A percentile compares a stretch with the other conserved stretches of the same genome.
Evolutionary conservation across 345 rosid genomes (phyloP).

Genomic region (Salix dunnii): DNA sequence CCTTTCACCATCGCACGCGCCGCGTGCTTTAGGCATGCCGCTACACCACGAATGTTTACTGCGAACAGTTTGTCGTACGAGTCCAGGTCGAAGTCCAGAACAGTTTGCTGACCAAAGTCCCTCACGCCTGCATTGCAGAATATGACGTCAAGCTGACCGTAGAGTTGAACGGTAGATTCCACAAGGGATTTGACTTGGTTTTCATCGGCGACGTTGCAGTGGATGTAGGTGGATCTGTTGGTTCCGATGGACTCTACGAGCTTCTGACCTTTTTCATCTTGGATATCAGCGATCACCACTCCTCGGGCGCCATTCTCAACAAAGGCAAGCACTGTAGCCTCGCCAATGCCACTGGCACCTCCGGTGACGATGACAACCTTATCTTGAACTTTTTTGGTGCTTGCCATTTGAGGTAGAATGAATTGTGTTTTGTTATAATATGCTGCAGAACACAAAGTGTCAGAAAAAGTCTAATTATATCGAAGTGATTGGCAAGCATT

Average conservation of each 20-base stretch:
- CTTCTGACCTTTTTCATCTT: conserved; percentile 25
- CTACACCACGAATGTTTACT: conserved; percentile 32
- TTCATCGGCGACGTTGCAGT: conserved; percentile 36
- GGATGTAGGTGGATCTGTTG: conserved; percentile 15
- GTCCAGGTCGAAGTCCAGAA: conserved; percentile 23
- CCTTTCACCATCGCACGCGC: conserved; percentile 39
- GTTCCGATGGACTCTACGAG: conserved; percentile 26
- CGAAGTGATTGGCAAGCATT: too few species aligned
- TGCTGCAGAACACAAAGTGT: too few species aligned
- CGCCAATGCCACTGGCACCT: conserved; percentile 31
- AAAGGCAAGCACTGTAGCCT: conserved; percentile 20
- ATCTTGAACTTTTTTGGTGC: conserved; percentile 2
- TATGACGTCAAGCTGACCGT: conserved; percentile 23
- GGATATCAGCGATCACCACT: conserved; percentile 37
- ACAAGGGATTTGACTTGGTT: conserved; percentile 34
- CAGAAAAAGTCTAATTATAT: too few species aligned
- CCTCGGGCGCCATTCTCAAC: conserved; percentile 21
- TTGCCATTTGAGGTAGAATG: background rate
- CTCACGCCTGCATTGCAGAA: conserved; percentile 40
- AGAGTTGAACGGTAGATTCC: conserved; percentile 18
- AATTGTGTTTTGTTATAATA: too few species aligned
- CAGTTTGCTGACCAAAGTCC: conserved; percentile 12
- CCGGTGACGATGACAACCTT: conserved; percentile 29
- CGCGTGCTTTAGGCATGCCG: conserved; percentile 28
- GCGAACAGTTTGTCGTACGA: conserved; percentile 20